Evolutionary conservation across 75 land plant genomes (phyloP).

Genomic region (Cryptomeria japonica): DNA sequence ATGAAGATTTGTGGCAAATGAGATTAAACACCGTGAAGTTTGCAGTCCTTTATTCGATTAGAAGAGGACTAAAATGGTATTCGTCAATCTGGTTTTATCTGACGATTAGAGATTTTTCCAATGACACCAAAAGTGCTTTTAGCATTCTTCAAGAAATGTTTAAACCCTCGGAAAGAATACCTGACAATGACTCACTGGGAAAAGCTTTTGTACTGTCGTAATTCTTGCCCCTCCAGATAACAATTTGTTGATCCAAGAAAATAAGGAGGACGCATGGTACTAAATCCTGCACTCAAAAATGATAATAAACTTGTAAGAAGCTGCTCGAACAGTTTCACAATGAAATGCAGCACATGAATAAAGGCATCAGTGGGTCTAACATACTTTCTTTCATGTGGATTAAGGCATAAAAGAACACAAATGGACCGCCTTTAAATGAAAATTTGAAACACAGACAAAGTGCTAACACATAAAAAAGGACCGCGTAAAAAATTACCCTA

Average conservation of each 20-base stretch:
- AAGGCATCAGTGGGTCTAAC: not conserved
- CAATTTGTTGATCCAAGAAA: slow-evolving; percentile 70
- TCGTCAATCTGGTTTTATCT: not conserved
- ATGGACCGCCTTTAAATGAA: not conserved
- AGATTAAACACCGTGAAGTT: not conserved
- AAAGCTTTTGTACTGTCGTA: not conserved
- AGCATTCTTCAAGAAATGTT: not conserved
- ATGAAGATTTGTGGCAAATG: not conserved
- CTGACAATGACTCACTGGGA: not conserved
- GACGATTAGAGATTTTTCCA: not conserved
- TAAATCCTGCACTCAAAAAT: slow-evolving; percentile 59
- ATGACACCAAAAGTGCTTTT: not conserved
- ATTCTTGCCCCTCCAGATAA: slow-evolving; percentile 77
- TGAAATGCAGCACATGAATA: not conserved
- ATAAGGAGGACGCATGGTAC: slow-evolving; percentile 81
- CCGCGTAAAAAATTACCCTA: slow-evolving; percentile 38
- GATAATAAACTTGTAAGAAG: not conserved
- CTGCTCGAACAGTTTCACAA: not conserved
- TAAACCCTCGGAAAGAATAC: not conserved
- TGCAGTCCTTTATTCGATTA: not conserved
- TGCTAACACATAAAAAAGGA: not conserved
- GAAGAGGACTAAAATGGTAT: not conserved
- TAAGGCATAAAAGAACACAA: not conserved
- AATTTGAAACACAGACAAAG: not conserved
- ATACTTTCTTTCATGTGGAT: not conserved